Conservation (phyloP, 106 monocot genomes). For the Cymbidium sinense region DNA sequence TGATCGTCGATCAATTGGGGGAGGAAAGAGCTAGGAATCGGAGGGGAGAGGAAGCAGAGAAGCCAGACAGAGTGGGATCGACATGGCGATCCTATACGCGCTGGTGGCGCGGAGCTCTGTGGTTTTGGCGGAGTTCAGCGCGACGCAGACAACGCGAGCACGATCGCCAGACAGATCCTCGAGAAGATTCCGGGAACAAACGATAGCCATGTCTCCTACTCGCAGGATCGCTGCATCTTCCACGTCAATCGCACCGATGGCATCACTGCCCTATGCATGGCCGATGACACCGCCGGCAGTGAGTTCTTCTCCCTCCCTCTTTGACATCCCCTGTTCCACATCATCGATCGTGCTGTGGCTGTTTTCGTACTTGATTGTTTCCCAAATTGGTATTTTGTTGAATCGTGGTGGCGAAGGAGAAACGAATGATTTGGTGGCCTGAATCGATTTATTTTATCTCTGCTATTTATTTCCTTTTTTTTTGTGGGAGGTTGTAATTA, state of each 20-base stretch:
- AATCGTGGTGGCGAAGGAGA: not conserved
- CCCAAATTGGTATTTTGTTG: not conserved
- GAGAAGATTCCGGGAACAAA: conserved; percentile 65
- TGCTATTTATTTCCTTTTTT: not conserved
- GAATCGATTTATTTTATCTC: not conserved
- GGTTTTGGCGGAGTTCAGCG: conserved; percentile 79
- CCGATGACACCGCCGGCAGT: conserved; percentile 90
- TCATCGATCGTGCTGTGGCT: not conserved
- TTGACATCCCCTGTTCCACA: not conserved
- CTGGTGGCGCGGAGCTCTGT: conserved; percentile 78
- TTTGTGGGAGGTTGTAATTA: not conserved
- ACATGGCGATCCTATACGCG: conserved; percentile 70
- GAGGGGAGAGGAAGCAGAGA: not conserved
- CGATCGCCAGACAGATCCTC: conserved; percentile 75
- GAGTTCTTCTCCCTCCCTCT: conserved; percentile 6
- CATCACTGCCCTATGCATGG: conserved; percentile 96
- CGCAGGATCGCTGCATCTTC: conserved; percentile 89
- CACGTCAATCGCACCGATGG: conserved; percentile 97
- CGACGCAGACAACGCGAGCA: conserved; percentile 47
- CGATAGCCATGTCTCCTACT: conserved; percentile 89
- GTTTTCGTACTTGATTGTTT: not conserved
- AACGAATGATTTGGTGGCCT: not conserved
- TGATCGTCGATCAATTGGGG: no score
- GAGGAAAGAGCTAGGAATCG: no score
- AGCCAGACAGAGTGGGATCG: not conserved